These are phyloP conservation scores for Quercus robur DNA, from an alignment of 306 rosid species.

Conservation along the genomic window DNA sequence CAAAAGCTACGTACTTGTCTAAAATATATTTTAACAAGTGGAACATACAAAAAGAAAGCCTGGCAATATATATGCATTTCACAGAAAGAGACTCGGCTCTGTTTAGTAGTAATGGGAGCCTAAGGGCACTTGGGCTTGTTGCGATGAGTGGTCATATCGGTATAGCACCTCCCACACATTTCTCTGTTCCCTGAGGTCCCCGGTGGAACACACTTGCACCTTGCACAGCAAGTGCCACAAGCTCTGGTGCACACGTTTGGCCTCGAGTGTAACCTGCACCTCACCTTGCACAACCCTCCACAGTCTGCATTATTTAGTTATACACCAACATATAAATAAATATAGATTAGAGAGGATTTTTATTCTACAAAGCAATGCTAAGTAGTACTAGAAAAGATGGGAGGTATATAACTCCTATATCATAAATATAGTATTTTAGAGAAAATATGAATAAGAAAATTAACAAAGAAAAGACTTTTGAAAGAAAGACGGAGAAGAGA, in stretches of 20 bases:
- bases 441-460: too few species aligned
- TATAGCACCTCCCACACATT: slow-evolving; percentile 36
- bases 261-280: slow-evolving; percentile 41
- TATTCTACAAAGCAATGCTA: too few species aligned
- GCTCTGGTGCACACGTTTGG: slow-evolving; percentile 36
- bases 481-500: too few species aligned
- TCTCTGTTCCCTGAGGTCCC: slow-evolving; percentile 45
- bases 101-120: background rate
- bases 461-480: too few species aligned
- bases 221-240: slow-evolving; percentile 36
- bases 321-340: background rate
- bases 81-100: background rate
- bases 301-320: slow-evolving; percentile 16
- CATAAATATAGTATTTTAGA: too few species aligned
- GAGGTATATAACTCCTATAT: too few species aligned
- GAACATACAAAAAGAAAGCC: background rate
- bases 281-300: slow-evolving; percentile 13
- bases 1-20: too few species aligned
- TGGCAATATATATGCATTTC: background rate
- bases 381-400: too few species aligned
- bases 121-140: slow-evolving; percentile 37
- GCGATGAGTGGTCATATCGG: slow-evolving; percentile 47
- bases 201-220: slow-evolving; percentile 51
- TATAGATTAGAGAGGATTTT: background rate
- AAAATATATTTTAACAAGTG: too few species aligned